phyloP scores from a whole-genome alignment of 257 asterid species.

The Solanum microdontum region DNA sequence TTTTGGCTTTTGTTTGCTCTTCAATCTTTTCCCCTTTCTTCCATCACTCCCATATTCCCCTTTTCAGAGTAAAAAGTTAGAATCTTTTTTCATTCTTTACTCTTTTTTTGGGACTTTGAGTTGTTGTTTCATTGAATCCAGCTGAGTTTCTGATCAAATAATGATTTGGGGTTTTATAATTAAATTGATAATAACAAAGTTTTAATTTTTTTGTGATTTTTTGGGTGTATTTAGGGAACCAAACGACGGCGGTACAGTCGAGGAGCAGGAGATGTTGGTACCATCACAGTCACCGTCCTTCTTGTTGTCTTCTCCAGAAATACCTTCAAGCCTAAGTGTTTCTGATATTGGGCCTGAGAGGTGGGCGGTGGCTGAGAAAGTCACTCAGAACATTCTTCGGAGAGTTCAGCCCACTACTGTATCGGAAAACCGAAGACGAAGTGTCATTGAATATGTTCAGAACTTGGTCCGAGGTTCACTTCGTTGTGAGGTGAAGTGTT shows the following conservation, averaged over 20 bases:
- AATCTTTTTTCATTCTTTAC: background rate
- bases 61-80: background rate
- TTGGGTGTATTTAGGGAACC: background rate
- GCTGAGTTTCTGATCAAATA: background rate
- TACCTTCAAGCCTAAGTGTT: background rate
- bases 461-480: conserved; percentile 9
- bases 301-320: background rate
- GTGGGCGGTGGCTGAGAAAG: conserved; percentile 11
- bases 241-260: background rate
- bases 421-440: conserved; percentile 11
- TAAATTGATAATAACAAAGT: background rate
- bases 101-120: background rate
- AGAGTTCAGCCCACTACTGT: conserved; percentile 14
- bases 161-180: background rate
- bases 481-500: conserved; percentile 9
- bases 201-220: background rate
- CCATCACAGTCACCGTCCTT: background rate
- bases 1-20: background rate
- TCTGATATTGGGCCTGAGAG: conserved; percentile 2
- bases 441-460: conserved; percentile 13
- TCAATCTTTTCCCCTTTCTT: background rate
- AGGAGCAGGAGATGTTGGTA: background rate
- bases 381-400: conserved; percentile 2
- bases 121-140: background rate
- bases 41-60: background rate